Conservation (phyloP, 2,329 filamentous ascomycete genomes). For the Biscogniauxia mediterranea region DNA sequence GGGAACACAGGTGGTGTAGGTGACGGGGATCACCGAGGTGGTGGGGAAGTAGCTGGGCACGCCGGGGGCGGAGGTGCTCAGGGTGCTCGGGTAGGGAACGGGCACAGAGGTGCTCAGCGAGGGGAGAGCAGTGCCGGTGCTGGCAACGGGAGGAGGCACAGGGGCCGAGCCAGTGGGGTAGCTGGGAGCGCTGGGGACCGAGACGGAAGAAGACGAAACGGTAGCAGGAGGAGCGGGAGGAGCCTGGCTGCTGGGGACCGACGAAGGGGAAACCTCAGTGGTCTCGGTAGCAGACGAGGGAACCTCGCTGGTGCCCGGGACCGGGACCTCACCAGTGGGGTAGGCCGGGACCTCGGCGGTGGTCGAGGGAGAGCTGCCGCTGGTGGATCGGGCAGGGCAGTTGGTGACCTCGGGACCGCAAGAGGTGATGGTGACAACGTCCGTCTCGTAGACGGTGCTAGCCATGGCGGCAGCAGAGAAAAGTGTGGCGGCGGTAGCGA, state of each 20-base stretch:
- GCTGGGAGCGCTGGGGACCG: constrained; percentile 8
- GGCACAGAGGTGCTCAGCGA: constrained; percentile 1
- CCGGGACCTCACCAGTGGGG: constrained; percentile 39
- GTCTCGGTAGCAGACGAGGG: neutral
- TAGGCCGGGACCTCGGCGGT: constrained; percentile 24
- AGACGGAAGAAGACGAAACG: neutral
- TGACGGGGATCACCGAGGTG: constrained; percentile 38
- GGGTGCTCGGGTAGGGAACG: constrained; percentile 24
- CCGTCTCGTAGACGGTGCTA: constrained; percentile 55
- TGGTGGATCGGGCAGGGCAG: constrained; percentile 53
- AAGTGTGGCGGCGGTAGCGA: constrained; percentile 51
- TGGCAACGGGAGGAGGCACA: constrained; percentile 10
- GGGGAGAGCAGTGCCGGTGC: constrained; percentile 27
- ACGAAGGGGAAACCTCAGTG: neutral
- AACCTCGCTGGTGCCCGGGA: constrained; percentile 31
- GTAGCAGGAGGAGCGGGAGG: constrained; percentile 5
- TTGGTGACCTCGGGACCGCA: constrained; percentile 59
- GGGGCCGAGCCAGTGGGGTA: constrained; percentile 16
- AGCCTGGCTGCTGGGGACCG: constrained; percentile 6
- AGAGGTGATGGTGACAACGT: constrained; percentile 60
- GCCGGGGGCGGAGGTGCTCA: constrained; percentile 37
- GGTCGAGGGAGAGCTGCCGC: constrained; percentile 40
- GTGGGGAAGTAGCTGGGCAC: constrained; percentile 27
- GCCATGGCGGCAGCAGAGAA: constrained; percentile 47
- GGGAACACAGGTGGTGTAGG: constrained; percentile 44